Evolutionary conservation across 176 grass and related monocot genomes (phyloP).

Genomic region (Aegilops umbellulata): DNA sequence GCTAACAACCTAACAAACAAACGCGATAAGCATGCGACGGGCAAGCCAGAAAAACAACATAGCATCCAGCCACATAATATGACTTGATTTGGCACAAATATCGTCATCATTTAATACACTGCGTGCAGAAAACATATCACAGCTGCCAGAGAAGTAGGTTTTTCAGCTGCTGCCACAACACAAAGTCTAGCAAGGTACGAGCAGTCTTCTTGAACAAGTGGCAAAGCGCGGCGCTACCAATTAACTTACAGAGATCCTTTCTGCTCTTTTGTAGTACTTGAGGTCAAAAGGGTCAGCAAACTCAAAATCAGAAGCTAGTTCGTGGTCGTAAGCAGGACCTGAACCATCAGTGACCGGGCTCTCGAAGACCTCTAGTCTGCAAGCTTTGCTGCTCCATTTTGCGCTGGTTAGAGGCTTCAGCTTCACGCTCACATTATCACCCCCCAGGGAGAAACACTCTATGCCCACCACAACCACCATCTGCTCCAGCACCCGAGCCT

Average conservation of each 20-base stretch:
- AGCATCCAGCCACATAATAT: too few species aligned
- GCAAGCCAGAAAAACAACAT: too few species aligned
- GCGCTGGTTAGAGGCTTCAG: not conserved
- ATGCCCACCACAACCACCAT: not conserved
- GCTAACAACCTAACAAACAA: too few species aligned
- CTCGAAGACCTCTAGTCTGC: not conserved
- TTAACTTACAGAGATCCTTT: not conserved
- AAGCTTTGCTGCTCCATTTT: conserved; percentile 1
- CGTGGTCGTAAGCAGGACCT: not conserved
- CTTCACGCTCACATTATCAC: not conserved
- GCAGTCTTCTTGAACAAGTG: not conserved
- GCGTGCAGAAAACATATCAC: not conserved
- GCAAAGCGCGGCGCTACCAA: not conserved
- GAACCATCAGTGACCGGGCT: not conserved
- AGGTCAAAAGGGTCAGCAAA: conserved; percentile 1
- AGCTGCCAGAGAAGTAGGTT: not conserved
- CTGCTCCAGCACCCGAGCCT: not conserved
- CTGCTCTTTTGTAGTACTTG: not conserved
- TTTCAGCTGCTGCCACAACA: not conserved
- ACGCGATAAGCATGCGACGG: too few species aligned
- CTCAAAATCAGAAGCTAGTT: not conserved
- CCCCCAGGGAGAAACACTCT: not conserved
- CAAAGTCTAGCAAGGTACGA: not conserved
- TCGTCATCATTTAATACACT: not conserved
- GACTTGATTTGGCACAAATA: not conserved